These are phyloP conservation scores for Boletus reticuloceps DNA, from an alignment of 768 basidiomycete genomes.

Conservation along the genomic window DNA sequence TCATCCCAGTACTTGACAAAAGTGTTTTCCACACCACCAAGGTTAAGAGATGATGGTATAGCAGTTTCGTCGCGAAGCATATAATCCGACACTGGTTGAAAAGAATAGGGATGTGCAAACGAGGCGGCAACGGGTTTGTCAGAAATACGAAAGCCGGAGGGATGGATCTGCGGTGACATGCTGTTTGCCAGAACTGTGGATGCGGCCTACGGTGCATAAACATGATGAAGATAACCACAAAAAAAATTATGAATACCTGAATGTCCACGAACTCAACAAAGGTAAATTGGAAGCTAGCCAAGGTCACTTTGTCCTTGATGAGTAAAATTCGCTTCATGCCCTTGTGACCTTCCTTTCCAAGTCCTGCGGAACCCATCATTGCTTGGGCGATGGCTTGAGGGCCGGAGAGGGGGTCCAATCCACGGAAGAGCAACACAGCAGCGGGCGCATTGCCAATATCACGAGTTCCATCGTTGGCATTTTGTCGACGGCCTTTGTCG, in stretches of 20 bases:
- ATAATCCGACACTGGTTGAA: constrained; percentile 75
- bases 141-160: constrained; percentile 91
- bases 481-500: constrained; percentile 62
- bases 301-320: constrained; percentile 84
- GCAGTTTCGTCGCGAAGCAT: constrained; percentile 77
- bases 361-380: constrained; percentile 79
- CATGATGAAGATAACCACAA: background rate
- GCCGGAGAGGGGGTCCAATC: constrained; percentile 83
- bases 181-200: constrained; percentile 77
- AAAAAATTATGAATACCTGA: constrained; percentile 48
- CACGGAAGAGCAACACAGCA: constrained; percentile 84
- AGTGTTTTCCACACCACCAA: constrained; percentile 69
- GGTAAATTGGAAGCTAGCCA: constrained; percentile 89
- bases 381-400: constrained; percentile 86
- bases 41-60: constrained; percentile 58
- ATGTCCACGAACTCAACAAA: constrained; percentile 91
- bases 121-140: constrained; percentile 87
- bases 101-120: constrained; percentile 90
- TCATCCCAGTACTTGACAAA: constrained; percentile 96
- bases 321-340: constrained; percentile 87
- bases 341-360: constrained; percentile 71
- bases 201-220: constrained; percentile 58
- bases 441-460: constrained; percentile 89
- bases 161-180: constrained; percentile 84
- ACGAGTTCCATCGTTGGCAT: constrained; percentile 88